Conservation (phyloP, 148 eudicot species). For the Cornus florida region DNA sequence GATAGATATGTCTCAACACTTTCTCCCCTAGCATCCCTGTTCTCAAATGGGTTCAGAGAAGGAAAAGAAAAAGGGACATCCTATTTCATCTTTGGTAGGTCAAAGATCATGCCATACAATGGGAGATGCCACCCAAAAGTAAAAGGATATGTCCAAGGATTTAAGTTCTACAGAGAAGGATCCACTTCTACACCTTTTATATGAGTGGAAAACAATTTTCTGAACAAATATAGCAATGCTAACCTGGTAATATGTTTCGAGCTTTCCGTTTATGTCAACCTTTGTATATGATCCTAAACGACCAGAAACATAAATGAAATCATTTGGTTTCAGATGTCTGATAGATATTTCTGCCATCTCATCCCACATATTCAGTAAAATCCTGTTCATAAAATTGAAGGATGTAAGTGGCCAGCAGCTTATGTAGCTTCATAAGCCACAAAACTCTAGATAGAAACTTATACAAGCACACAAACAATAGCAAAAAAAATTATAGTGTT, state of each 20-base stretch:
- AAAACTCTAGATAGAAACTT: neutral
- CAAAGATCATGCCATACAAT: neutral
- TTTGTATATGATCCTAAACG: conserved; percentile 40
- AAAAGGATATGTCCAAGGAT: neutral
- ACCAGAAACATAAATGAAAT: conserved; percentile 72
- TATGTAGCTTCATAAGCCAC: neutral
- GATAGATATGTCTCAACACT: too few species aligned
- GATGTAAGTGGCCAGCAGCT: conserved; percentile 2
- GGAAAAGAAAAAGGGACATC: neutral
- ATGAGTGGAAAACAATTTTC: neutral
- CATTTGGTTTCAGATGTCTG: conserved; percentile 58
- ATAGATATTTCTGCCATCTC: conserved; percentile 58
- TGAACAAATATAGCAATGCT: conserved; percentile 8
- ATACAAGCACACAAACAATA: neutral
- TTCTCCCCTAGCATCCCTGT: too few species aligned
- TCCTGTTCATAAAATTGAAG: conserved; percentile 37
- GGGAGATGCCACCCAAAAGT: neutral
- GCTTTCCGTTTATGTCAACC: conserved; percentile 30
- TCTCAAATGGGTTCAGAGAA: too few species aligned
- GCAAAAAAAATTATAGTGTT: neutral
- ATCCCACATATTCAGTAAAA: conserved; percentile 53
- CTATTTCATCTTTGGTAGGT: neutral
- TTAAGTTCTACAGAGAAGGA: neutral
- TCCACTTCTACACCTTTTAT: neutral
- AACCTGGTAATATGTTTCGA: conserved; percentile 42